Evolutionary conservation across 148 eudicot species (phyloP), one percentile per base, ranked within the genome.

Genomic region (Vaccinium darrowii): DNA sequence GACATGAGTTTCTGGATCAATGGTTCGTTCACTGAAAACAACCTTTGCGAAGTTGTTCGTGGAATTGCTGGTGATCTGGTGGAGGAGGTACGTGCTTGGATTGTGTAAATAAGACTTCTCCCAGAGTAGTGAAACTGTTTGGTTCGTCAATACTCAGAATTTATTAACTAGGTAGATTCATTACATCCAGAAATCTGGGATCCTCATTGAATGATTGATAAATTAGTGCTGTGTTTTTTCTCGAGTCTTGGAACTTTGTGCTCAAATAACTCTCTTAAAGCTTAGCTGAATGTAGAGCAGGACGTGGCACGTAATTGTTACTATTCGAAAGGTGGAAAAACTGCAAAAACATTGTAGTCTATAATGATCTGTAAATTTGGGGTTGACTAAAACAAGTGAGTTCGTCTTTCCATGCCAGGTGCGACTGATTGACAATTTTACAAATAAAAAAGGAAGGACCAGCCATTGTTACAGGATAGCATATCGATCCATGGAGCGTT

Each of bases 1-100:
- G 98, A 97, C 88, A 86, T 97, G 93, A 97, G 98, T 89, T 95
- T 97, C 89, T 95, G 99, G 99, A 91, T 95, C 67, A 92, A 88
- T 84, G 98, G 95, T 84, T 86, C 95, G 53, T 97, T 95, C 84
- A 95, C 98, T 9, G 99, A 97, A 89, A 97, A 97, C 91, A 95
- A 95, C 88, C 92, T 95, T 23, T 97, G 99, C 77, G 99, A 97
- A 90, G 91, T 97, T 83, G 98, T 97, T 74, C 91, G 99, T 88
- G 95, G 93, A 51, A 86, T 97, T 74, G 98, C 98, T 85, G 99
- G 99, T 56, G 99, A 97, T 86, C 95, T 97, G 82, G 99, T 81
- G 6, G 99, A 95, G 90, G 97, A 97, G 98, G 99, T 97, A 88
- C 3, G 86, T 52, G 49, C 50, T 83, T 50, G 81, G 19, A 15